Conservation (phyloP, 139 green algal genomes). For the Chlorella sp. region DNA sequence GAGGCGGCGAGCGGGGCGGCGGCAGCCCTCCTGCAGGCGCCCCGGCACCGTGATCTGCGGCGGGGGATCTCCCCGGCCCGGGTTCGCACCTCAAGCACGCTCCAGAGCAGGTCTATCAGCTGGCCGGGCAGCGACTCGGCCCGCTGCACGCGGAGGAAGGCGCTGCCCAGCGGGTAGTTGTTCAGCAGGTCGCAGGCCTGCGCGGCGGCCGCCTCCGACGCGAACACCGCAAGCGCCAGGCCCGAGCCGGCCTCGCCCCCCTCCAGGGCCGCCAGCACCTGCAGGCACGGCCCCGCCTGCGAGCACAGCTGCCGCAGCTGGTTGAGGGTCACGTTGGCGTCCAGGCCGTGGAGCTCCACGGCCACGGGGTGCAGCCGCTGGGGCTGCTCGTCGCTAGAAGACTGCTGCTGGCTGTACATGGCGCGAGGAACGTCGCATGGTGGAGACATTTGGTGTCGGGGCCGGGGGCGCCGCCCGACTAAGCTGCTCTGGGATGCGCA, state of each 20-base stretch:
- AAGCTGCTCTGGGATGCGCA: neutral
- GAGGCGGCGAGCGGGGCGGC: neutral
- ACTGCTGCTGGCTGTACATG: neutral
- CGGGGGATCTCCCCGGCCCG: neutral
- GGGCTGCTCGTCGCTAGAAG: neutral
- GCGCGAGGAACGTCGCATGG: neutral
- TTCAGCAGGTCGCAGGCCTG: conserved; percentile 41
- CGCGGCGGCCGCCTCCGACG: neutral
- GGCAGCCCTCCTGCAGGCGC: neutral
- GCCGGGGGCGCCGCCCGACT: neutral
- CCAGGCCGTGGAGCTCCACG: conserved; percentile 21
- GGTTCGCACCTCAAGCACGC: neutral
- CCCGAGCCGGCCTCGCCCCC: neutral
- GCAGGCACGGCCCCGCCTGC: neutral
- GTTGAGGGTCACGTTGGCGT: neutral
- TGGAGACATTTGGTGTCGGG: neutral
- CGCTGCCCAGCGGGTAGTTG: conserved; percentile 42
- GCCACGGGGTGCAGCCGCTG: neutral
- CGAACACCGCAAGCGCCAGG: neutral
- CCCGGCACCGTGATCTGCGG: neutral
- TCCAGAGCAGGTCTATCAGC: conserved; percentile 15
- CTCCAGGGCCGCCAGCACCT: conserved; percentile 6
- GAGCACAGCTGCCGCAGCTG: conserved; percentile 7
- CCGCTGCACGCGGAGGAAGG: conserved; percentile 46
- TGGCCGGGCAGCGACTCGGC: neutral